Base-by-base conservation (phyloP, 768 basidiomycete genomes). In the Kwoniella dendrophila region DNA sequence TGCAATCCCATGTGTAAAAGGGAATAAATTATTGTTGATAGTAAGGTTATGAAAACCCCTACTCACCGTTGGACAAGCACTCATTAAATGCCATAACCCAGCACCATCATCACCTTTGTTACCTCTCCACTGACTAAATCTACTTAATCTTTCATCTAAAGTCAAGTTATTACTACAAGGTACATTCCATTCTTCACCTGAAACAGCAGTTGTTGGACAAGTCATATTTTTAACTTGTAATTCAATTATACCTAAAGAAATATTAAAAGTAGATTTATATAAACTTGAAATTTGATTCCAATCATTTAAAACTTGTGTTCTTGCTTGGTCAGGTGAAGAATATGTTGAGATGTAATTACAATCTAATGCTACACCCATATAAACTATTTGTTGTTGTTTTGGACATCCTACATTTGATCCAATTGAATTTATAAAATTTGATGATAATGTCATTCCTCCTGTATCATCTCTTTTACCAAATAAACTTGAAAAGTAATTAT, bases 61-160 rank as follows among this genome's bases (percentile, higher is more conserved):
- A 61, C 71, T 61, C 30, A 69, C 71, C 24, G 67, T 72, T 24
- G 67, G 63, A 75, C 77, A 68, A 33, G 72, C 75, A 50, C 88
- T 90, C 87, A 93, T 88, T 12, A 93, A 81, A 80, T 92, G 91
- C 89, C 90, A 93, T 30, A 95, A 82, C 2, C 91, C 92, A 22
- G 84, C 86, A 18, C 86, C 84, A 73, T 92, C 90, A n/a, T 82
- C 78, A 6, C 87, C 85, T 68, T 87, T 87, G 44, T 80, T 71
- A 0, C 90, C 90, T 60, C 92, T 82, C 91, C 91, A 95, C 62
- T 86, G 81, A 4, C 88, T 89, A 79, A 95, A 92, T 2, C 86
- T 77, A 16, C 89, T 90, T 27, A 93, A 82, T 4, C 91, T 85
- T 41, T 83, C 78, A 75, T 90, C 87, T 50, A 95, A 82, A 4